phyloP scores from a whole-genome alignment of 2,329 filamentous ascomycete genomes.

The Taxawa tesnikishii region DNA sequence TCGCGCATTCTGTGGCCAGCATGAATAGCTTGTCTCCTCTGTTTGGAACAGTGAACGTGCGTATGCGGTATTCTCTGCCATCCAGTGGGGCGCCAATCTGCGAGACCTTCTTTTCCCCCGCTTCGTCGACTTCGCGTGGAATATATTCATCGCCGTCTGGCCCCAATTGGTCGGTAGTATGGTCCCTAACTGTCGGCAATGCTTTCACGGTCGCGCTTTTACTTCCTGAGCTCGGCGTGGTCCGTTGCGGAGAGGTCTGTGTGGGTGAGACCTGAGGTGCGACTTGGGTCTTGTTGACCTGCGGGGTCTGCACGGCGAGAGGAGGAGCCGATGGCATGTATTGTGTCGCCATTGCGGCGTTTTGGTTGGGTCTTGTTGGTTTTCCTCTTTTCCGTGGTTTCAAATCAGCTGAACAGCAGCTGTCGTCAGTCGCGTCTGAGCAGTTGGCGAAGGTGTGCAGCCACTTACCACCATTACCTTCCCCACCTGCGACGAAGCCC shows the following conservation, averaged over 20 bases:
- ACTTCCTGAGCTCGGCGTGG: constrained; percentile 50
- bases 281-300: constrained; percentile 36
- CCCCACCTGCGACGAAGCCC: constrained; percentile 25
- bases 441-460: constrained; percentile 14
- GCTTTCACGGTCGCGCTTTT: constrained; percentile 79
- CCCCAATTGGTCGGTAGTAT: constrained; percentile 91
- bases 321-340: constrained; percentile 38
- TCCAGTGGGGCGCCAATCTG: constrained; percentile 70
- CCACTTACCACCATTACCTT: constrained; percentile 56
- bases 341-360: constrained; percentile 41
- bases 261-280: constrained; percentile 40
- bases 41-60: constrained; percentile 86
- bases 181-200: constrained; percentile 86
- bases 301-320: constrained; percentile 39
- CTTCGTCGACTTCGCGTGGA: constrained; percentile 82
- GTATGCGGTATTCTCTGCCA: constrained; percentile 77
- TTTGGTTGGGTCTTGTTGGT: constrained; percentile 47
- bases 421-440: constrained; percentile 11
- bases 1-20: constrained; percentile 93
- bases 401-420: constrained; percentile 25
- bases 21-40: constrained; percentile 93
- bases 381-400: constrained; percentile 47
- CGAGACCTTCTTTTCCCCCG: constrained; percentile 88
- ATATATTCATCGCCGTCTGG: constrained; percentile 87
- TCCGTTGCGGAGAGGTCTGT: constrained; percentile 58